phyloP scores from a whole-genome alignment of 352 stramenopile genomes.

The Pythium myriotylum region DNA sequence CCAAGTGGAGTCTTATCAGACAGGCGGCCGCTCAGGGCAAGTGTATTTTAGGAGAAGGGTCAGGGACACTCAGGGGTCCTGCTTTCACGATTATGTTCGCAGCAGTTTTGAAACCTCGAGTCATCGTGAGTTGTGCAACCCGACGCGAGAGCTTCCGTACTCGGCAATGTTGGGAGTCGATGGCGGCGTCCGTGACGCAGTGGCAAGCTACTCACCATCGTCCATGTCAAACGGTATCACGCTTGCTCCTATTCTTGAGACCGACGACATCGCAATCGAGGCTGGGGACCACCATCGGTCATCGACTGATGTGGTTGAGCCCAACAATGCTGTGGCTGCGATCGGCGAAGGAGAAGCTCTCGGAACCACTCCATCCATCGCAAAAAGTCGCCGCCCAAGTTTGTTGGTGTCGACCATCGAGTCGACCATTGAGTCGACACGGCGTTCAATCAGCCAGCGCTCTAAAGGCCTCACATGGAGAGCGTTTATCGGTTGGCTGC shows the following conservation, averaged over 20 bases:
- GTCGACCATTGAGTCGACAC: conserved; percentile 4
- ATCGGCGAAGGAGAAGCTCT: conserved; percentile 1
- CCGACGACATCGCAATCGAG: conserved; percentile 21
- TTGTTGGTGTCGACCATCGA: conserved; percentile 3
- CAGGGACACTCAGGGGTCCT: not conserved
- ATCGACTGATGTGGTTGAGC: not conserved
- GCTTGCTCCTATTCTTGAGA: conserved; percentile 26
- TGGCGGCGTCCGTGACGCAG: not conserved
- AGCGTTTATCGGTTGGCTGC: not conserved
- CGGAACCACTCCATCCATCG: not conserved
- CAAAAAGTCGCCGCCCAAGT: conserved; percentile 6
- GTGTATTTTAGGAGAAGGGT: conserved; percentile 1
- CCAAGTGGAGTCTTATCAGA: too few relatives aligned
- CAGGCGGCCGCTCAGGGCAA: not conserved
- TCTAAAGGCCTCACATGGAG: not conserved
- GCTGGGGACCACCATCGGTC: conserved; percentile 6
- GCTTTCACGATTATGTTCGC: not conserved
- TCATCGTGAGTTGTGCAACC: not conserved
- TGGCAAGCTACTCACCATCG: not conserved
- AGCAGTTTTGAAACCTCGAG: not conserved
- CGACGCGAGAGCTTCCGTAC: not conserved
- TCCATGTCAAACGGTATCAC: not conserved
- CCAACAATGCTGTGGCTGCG: not conserved
- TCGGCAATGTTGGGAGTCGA: not conserved
- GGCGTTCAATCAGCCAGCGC: not conserved